Percentiles rank a stretch among this genome's conserved stretches.
These are phyloP conservation scores for Cenococcum geophilum DNA, from an alignment of 495 filamentous ascomycete species.

Conservation along the genomic window DNA sequence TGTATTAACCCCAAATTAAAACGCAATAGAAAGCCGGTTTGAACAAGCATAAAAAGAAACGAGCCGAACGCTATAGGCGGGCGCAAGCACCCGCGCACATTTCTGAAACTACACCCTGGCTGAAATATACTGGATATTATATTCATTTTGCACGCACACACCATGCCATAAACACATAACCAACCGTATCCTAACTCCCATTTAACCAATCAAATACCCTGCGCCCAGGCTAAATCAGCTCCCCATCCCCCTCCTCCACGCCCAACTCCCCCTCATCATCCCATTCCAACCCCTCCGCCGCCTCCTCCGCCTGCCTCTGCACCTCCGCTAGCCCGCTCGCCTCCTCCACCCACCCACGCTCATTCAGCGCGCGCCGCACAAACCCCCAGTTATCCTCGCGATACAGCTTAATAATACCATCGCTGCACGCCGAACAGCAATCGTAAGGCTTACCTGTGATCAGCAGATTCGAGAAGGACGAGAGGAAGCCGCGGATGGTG, in stretches of 20 bases:
- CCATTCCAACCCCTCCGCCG: slow-evolving; percentile 52
- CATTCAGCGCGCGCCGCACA: slow-evolving; percentile 75
- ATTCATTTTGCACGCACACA: no score
- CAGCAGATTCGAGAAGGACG: slow-evolving; percentile 73
- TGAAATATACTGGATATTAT: no score
- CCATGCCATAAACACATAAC: no score
- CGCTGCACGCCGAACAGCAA: slow-evolving; percentile 87
- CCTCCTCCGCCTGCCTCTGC: slow-evolving; percentile 71
- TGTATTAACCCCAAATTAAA: no score
- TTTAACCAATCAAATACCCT: no score
- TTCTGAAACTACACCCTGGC: no score
- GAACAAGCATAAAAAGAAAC: no score
- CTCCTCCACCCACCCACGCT: slow-evolving; percentile 82
- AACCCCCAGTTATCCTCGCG: slow-evolving; percentile 75
- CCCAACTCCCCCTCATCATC: slow-evolving; percentile 50
- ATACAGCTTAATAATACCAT: slow-evolving; percentile 66
- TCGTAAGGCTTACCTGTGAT: slow-evolving; percentile 79
- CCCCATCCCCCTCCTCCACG: slow-evolving; percentile 36
- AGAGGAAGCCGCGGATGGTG: slow-evolving; percentile 87
- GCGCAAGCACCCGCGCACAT: no score
- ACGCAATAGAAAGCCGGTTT: no score
- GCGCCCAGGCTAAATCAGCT: slow-evolving; percentile 35
- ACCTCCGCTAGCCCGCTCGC: slow-evolving; percentile 88
- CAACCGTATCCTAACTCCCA: no score
- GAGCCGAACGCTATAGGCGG: no score